Percentiles rank a stretch among this genome's conserved stretches.
Evolutionary conservation across 2,329 filamentous ascomycete genomes (phyloP).

Genomic region (Colletotrichum lentis): DNA sequence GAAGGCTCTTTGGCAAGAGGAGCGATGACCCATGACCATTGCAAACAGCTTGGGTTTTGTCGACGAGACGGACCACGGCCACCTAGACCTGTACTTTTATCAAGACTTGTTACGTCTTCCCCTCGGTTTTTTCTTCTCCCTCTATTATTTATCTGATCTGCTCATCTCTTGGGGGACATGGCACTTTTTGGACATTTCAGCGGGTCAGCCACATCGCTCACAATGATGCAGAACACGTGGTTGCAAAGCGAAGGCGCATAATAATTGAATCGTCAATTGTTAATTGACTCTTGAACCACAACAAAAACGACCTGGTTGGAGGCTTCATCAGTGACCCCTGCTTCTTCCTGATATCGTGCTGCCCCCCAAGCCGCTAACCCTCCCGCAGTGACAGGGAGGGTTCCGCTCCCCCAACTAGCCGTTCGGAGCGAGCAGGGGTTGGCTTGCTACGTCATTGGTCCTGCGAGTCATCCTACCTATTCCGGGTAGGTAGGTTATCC

Average conservation of each 20-base stretch:
- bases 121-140: background rate
- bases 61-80: background rate
- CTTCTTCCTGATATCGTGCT: background rate
- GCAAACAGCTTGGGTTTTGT: background rate
- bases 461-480: too few relatives aligned
- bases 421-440: constrained; percentile 28
- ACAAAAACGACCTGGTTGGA: background rate
- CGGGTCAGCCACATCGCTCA: background rate
- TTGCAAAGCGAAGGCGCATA: constrained; percentile 25
- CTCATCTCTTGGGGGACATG: too few relatives aligned
- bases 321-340: constrained; percentile 13
- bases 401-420: constrained; percentile 28
- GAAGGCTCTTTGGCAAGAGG: constrained; percentile 52
- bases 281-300: constrained; percentile 7
- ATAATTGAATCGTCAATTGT: background rate
- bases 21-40: constrained; percentile 28
- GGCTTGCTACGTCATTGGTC: constrained; percentile 38
- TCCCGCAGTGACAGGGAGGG: constrained; percentile 14
- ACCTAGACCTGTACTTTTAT: constrained; percentile 12
- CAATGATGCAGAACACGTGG: constrained; percentile 3
- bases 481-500: constrained; percentile 8
- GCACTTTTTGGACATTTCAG: background rate
- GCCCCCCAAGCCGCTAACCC: constrained; percentile 18
- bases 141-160: too few relatives aligned
- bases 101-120: background rate